phyloP scores from a whole-genome alignment of 768 basidiomycete species.

The Trametes elegans region DNA sequence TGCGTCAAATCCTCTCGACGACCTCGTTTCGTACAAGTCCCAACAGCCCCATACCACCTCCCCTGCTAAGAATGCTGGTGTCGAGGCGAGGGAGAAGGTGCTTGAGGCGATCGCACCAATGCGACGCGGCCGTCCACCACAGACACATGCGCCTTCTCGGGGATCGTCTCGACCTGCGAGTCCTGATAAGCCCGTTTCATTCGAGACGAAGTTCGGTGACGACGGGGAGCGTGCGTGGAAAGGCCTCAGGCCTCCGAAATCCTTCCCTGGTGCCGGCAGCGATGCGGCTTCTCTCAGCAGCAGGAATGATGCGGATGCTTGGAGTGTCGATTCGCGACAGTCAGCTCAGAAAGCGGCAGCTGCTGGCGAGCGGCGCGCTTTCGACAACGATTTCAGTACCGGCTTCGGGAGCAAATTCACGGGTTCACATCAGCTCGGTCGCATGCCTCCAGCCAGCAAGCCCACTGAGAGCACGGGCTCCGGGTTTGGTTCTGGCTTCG shows the following conservation, averaged over 20 bases:
- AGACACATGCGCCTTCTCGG: constrained; percentile 2
- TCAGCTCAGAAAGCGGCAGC: constrained; percentile 13
- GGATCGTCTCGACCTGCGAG: constrained; percentile 28
- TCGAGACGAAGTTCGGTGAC: constrained; percentile 28
- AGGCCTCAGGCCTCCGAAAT: constrained; percentile 27
- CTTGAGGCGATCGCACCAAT: constrained; percentile 79
- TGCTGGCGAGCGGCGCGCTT: constrained; percentile 15
- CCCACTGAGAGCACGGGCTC: background rate
- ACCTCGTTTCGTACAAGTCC: constrained; percentile 38
- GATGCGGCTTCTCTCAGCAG: constrained; percentile 12
- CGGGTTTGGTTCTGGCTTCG: constrained; percentile 43
- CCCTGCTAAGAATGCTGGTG: constrained; percentile 46
- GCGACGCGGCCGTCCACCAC: constrained; percentile 62
- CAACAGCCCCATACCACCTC: constrained; percentile 25
- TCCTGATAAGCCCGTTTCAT: constrained; percentile 25
- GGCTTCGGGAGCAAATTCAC: constrained; percentile 20
- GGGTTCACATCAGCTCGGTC: background rate
- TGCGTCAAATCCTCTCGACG: constrained; percentile 32
- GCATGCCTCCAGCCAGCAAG: background rate
- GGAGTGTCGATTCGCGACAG: constrained; percentile 22
- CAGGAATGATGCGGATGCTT: constrained; percentile 30
- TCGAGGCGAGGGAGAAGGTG: constrained; percentile 74
- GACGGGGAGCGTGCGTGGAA: constrained; percentile 31
- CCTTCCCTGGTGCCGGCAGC: constrained; percentile 22
- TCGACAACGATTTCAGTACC: constrained; percentile 27